Conservation (phyloP, 371 early-diverging fungal species). For the Syncephalastrum racemosum region DNA sequence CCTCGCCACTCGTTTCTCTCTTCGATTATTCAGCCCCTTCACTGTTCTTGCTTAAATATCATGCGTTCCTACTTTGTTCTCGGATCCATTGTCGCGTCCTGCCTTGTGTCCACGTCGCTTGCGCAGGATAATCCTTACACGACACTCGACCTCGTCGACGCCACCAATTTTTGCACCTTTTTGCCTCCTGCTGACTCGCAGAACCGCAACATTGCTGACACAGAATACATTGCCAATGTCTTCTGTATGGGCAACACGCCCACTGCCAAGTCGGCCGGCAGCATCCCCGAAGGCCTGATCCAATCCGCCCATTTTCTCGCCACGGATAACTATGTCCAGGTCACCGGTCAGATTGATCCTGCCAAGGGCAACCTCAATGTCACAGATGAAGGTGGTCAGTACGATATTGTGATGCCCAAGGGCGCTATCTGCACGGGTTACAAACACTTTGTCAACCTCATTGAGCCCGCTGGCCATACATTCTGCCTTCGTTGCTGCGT, state of each 20-base stretch:
- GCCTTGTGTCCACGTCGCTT: constrained; percentile 24
- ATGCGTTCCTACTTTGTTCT: constrained; percentile 7
- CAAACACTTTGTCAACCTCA: constrained; percentile 52
- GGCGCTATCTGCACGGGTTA: constrained; percentile 55
- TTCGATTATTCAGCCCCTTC: no score
- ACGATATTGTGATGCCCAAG: constrained; percentile 49
- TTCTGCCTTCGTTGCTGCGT: constrained; percentile 65
- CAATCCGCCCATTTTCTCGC: constrained; percentile 48
- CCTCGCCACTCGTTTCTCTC: no score
- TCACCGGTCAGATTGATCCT: constrained; percentile 59
- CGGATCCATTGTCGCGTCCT: constrained; percentile 6
- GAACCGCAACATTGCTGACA: constrained; percentile 44
- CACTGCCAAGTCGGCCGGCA: constrained; percentile 41
- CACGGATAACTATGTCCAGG: constrained; percentile 49
- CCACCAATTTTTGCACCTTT: constrained; percentile 51
- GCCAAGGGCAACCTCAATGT: constrained; percentile 40
- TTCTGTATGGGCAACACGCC: constrained; percentile 51
- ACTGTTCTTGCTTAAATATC: no score
- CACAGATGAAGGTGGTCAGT: constrained; percentile 59
- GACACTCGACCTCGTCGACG: constrained; percentile 35
- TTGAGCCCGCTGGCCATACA: constrained; percentile 50
- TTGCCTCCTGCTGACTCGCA: constrained; percentile 47
- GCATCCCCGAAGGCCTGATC: constrained; percentile 50
- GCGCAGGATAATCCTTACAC: background rate
- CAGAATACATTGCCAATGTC: constrained; percentile 45